Conservation (phyloP, 2,329 filamentous ascomycete genomes). For the Aspergillus piperis region DNA sequence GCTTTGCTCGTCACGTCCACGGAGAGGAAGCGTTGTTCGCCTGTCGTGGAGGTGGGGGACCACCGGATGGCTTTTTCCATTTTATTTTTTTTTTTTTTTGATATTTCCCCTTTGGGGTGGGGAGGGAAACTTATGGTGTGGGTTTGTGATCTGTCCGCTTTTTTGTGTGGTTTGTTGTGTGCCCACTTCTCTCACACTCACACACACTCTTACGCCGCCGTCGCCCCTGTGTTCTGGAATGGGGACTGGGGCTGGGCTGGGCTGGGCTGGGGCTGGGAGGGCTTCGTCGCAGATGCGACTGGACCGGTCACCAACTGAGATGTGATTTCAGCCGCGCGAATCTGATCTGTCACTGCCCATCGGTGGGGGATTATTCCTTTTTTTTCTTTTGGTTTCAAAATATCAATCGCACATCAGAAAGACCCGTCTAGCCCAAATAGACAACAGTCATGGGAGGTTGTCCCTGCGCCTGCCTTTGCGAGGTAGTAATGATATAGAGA, state of each 20-base stretch:
- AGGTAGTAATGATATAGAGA: too few species aligned
- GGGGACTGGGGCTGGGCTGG: neutral
- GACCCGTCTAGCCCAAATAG: too few species aligned
- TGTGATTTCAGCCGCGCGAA: neutral
- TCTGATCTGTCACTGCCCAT: neutral
- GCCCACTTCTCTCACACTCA: too few species aligned
- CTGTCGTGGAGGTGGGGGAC: constrained; percentile 59
- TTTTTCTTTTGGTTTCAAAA: neutral
- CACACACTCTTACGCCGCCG: too few species aligned
- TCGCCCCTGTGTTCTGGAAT: neutral
- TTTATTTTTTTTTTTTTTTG: constrained; percentile 12
- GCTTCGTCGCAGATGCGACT: constrained; percentile 7
- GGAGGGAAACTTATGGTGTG: neutral
- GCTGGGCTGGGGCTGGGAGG: too few species aligned
- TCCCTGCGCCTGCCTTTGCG: too few species aligned
- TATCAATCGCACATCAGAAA: neutral
- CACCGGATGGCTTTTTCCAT: constrained; percentile 60
- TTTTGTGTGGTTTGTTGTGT: neutral
- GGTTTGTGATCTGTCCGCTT: neutral
- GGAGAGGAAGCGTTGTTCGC: constrained; percentile 59
- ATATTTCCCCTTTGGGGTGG: neutral
- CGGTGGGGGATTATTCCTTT: too few species aligned
- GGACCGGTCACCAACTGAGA: constrained; percentile 6
- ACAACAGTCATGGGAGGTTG: too few species aligned
- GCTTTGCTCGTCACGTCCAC: constrained; percentile 62